A percentile compares a stretch with the other conserved stretches of the same genome.
These are phyloP conservation scores for Juncus effusus DNA, from an alignment of 176 grass and related monocot genomes.

Conservation along the genomic window DNA sequence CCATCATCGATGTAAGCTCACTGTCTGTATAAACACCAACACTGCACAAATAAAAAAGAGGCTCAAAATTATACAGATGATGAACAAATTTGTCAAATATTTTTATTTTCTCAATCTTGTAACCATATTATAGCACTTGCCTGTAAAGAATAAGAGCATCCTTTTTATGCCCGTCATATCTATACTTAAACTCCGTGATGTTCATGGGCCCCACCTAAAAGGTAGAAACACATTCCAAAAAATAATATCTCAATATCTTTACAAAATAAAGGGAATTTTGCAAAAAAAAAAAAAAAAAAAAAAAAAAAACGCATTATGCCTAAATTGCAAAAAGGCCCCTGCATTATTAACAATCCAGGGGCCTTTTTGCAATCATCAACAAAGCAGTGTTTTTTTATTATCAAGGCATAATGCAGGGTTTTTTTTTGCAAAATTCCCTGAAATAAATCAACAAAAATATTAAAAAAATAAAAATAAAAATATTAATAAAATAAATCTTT, in stretches of 20 bases:
- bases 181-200: constrained; percentile 99
- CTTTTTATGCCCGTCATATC: constrained; percentile 77
- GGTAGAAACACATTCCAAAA: background rate
- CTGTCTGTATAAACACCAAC: constrained; percentile 88
- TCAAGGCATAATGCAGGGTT: too few relatives aligned
- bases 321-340: too few relatives aligned
- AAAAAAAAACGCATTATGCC: too few relatives aligned
- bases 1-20: constrained; percentile 65
- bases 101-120: background rate
- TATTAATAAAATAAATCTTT: too few relatives aligned
- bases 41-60: constrained; percentile 47
- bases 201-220: constrained; percentile 91
- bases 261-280: constrained; percentile 15
- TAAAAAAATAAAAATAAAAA: too few relatives aligned
- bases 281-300: background rate
- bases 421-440: too few relatives aligned
- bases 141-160: constrained; percentile 94
- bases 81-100: background rate
- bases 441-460: too few relatives aligned
- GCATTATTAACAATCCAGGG: too few relatives aligned
- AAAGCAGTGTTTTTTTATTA: too few relatives aligned
- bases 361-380: too few relatives aligned
- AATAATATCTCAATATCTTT: constrained; percentile 3
- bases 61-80: too few relatives aligned
- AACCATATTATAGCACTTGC: constrained; percentile 21